These are phyloP conservation scores for Begonia loranthoides DNA, from an alignment of 306 rosid genomes.

Conservation along the genomic window DNA sequence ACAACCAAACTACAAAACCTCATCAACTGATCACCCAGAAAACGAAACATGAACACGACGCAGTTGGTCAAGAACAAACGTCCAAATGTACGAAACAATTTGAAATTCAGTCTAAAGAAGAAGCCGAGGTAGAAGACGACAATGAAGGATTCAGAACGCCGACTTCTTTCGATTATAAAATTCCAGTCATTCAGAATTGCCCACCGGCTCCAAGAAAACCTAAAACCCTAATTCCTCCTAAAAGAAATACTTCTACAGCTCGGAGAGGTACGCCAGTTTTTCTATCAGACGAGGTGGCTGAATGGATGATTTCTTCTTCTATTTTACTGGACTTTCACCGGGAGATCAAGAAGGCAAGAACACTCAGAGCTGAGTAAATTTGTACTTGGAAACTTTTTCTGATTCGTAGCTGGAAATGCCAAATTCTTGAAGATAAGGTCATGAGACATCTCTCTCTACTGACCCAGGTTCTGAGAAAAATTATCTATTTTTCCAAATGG, in stretches of 20 bases:
- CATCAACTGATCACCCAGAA: conserved; percentile 1
- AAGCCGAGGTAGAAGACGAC: conserved; percentile 6
- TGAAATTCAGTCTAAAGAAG: neutral
- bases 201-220: conserved; percentile 51
- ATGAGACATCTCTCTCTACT: too few relatives aligned
- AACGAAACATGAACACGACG: neutral
- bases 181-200: conserved; percentile 26
- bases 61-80: neutral
- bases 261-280: conserved; percentile 7
- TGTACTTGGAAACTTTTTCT: neutral
- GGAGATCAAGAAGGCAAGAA: conserved; percentile 33
- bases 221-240: conserved; percentile 3
- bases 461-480: too few relatives aligned
- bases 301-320: conserved; percentile 24
- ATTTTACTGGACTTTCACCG: conserved; percentile 8
- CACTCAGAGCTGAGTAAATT: neutral
- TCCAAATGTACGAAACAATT: too few relatives aligned
- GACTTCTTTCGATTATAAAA: conserved; percentile 32
- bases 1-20: neutral
- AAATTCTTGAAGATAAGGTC: too few relatives aligned
- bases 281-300: conserved; percentile 20
- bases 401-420: neutral
- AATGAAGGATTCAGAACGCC: conserved; percentile 66
- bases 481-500: too few relatives aligned
- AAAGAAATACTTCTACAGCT: conserved; percentile 15